Evolutionary conservation across 1,284 basidiomycete species (phyloP), one percentile per base, ranked within the genome.

Genomic region (Leccinum pallidistipes): DNA sequence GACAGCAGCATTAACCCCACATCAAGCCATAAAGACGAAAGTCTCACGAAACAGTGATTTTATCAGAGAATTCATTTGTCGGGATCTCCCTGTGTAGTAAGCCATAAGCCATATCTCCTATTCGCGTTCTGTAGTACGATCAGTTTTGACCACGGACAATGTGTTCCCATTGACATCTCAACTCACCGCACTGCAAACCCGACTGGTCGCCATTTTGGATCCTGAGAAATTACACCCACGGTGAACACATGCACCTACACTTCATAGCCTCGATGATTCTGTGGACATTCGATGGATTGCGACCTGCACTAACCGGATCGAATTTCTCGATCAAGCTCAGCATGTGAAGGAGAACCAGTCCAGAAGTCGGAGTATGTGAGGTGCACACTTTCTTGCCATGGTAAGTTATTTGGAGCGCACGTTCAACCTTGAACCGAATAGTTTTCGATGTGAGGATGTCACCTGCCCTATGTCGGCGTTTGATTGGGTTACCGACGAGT

Each of bases 331-430:
- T 76, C 24, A 94, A 71, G 68, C 95, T 94, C 27, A 95, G 77
- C 82, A 94, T 89, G 70, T 92, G 87, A 50, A 93, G 74, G 32
- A 95, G 76, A 7, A 90, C 90, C 68, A 90, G 86, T 18, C 94
- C 94, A 31, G 87, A 92, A 4, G 91, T 89, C 7, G 95, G 96
- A 10, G 92, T 88, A 69, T 86, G 85, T 0, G 91, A 86, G 0
- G 93, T 95, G 76, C 93, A 97, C 27, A 98, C 81, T 62, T 85
- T 92, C 68, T 86, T 85, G 50, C 86, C 87, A 29, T 81, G 81
- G 76, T 93, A 98, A 0, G 82, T 86, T 4, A 92, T 91, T 69
- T 87, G 73, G 47, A 97, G 78, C 5, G 96, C 92, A 36, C 80
- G 86, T 59, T 83, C 78, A n/a, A 94, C 85, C 56, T 85, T 83